Evolutionary conservation across 768 basidiomycete species (phyloP).

Genomic region (Russula vinacea): DNA sequence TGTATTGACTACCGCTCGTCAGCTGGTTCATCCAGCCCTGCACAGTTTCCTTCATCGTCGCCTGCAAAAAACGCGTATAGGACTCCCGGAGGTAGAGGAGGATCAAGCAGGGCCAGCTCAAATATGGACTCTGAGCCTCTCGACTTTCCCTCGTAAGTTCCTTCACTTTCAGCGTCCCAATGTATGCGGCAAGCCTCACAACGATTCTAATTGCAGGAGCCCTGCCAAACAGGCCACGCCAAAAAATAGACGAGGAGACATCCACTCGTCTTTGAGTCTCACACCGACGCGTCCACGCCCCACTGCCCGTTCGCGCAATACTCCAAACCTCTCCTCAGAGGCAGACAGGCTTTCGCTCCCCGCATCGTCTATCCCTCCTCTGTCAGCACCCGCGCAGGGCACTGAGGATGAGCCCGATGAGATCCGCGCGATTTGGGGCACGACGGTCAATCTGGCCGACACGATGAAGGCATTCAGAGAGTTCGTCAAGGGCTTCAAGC

Average conservation of each 20-base stretch:
- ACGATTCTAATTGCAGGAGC: conserved; percentile 40
- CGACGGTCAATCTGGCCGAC: conserved; percentile 87
- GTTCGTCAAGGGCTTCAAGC: conserved; percentile 90
- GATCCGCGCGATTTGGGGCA: conserved; percentile 95
- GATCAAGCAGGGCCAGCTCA: conserved; percentile 31
- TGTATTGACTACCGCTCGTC: background rate
- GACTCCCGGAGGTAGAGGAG: conserved; percentile 12
- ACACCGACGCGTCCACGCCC: conserved; percentile 44
- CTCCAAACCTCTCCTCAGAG: conserved; percentile 56
- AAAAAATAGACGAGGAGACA: conserved; percentile 80
- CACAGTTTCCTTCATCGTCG: conserved; percentile 39
- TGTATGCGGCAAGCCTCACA: background rate
- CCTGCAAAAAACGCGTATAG: conserved; percentile 32
- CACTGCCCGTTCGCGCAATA: conserved; percentile 41
- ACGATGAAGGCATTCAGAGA: conserved; percentile 88
- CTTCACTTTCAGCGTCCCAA: background rate
- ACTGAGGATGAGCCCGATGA: conserved; percentile 79
- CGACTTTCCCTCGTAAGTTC: conserved; percentile 62
- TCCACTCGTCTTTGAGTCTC: conserved; percentile 74
- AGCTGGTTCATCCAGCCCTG: conserved; percentile 30
- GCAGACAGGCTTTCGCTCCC: conserved; percentile 56
- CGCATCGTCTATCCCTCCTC: conserved; percentile 50
- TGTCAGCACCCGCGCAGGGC: conserved; percentile 59
- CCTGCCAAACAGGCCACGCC: conserved; percentile 56
- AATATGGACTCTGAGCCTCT: conserved; percentile 56